These are phyloP conservation scores for Thelephora ganbajun DNA, from an alignment of 768 basidiomycete genomes.

Conservation along the genomic window DNA sequence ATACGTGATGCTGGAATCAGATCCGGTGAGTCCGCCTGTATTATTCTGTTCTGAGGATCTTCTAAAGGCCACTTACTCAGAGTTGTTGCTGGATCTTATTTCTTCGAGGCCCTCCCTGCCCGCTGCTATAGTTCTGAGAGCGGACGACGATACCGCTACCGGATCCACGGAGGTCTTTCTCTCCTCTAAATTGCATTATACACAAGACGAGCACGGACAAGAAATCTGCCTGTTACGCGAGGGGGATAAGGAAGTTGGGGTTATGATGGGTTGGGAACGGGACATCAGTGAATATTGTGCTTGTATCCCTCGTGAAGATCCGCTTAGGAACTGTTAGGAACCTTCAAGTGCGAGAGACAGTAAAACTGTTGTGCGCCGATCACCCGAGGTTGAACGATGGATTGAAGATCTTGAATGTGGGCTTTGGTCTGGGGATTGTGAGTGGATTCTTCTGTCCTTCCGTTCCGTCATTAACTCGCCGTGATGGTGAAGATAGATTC, in stretches of 20 bases:
- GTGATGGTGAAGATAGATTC: constrained; percentile 52
- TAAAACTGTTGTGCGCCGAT: constrained; percentile 40
- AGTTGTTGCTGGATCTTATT: constrained; percentile 56
- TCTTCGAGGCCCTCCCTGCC: constrained; percentile 25
- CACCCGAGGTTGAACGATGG: constrained; percentile 31
- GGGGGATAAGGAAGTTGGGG: constrained; percentile 71
- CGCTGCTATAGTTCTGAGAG: constrained; percentile 26
- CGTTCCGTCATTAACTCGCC: background rate
- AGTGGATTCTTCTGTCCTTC: constrained; percentile 14
- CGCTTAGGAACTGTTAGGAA: constrained; percentile 14
- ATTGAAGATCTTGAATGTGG: constrained; percentile 74
- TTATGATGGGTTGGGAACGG: constrained; percentile 99
- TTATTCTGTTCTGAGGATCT: constrained; percentile 3
- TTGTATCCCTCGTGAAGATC: background rate
- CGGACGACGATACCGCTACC: constrained; percentile 40
- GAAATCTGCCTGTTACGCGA: constrained; percentile 64
- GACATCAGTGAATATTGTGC: constrained; percentile 44
- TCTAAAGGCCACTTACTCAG: constrained; percentile 21
- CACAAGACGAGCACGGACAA: constrained; percentile 58
- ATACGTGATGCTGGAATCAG: constrained; percentile 92
- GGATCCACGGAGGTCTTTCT: constrained; percentile 61
- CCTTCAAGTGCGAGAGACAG: constrained; percentile 60
- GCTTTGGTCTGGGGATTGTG: constrained; percentile 90
- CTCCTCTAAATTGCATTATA: constrained; percentile 52
- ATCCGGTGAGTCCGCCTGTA: constrained; percentile 41